phyloP scores from a whole-genome alignment of 805 yeast genomes.

The Blastobotrys attinorum region DNA sequence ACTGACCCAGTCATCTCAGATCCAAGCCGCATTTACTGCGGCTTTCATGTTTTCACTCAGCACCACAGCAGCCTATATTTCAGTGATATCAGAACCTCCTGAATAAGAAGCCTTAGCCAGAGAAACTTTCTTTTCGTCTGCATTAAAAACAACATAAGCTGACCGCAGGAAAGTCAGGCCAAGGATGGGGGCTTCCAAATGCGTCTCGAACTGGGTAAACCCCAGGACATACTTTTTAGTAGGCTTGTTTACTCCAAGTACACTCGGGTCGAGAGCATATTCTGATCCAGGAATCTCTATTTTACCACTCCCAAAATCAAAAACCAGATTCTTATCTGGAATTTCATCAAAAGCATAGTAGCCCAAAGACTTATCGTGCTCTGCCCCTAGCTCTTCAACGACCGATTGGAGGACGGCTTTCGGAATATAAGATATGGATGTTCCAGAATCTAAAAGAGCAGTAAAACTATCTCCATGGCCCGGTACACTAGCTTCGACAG shows the following conservation, averaged over 20 bases:
- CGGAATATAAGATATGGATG: conserved; percentile 42
- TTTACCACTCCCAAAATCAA: conserved; percentile 6
- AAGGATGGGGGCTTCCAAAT: conserved; percentile 13
- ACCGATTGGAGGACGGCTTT: conserved; percentile 18
- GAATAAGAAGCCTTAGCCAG: conserved; percentile 39
- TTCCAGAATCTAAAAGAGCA: conserved; percentile 43
- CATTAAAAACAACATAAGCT: conserved; percentile 60
- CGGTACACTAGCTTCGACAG: too few species aligned
- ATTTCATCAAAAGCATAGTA: neutral
- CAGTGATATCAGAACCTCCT: conserved; percentile 12
- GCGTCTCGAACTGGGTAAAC: conserved; percentile 11
- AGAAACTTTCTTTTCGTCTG: conserved; percentile 49
- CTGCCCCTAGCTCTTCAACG: conserved; percentile 28
- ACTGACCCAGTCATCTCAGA: too few species aligned
- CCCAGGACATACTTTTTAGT: conserved; percentile 9
- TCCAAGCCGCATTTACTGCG: too few species aligned
- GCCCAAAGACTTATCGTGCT: neutral
- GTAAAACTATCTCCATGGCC: conserved; percentile 25
- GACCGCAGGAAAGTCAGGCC: conserved; percentile 51
- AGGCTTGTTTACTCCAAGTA: conserved; percentile 1
- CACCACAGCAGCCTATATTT: conserved; percentile 19
- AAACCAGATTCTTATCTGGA: neutral
- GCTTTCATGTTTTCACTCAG: too few species aligned
- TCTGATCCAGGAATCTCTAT: conserved; percentile 21
- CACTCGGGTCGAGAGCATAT: conserved; percentile 12